phyloP scores from a whole-genome alignment of 2,329 filamentous ascomycete species.

The Cercospora sojina region DNA sequence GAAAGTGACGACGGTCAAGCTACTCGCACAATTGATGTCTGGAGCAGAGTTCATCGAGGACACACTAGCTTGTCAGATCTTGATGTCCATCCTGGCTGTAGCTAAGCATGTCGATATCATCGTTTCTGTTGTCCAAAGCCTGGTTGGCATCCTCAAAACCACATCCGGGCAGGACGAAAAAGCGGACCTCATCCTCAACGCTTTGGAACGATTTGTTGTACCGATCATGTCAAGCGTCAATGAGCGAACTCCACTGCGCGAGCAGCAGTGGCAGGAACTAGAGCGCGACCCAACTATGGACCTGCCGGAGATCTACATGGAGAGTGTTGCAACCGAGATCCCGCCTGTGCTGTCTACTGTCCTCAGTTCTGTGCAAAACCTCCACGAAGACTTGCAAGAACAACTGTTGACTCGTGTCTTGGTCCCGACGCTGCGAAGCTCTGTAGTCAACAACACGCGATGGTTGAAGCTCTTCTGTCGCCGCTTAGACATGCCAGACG shows the following conservation, averaged over 20 bases:
- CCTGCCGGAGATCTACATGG: constrained; percentile 30
- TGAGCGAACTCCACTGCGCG: constrained; percentile 36
- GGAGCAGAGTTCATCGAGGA: constrained; percentile 38
- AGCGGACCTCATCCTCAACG: constrained; percentile 25
- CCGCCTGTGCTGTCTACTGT: constrained; percentile 15
- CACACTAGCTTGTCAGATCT: constrained; percentile 33
- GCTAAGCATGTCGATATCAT: constrained; percentile 43
- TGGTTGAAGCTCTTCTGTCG: constrained; percentile 25
- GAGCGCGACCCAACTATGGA: constrained; percentile 19
- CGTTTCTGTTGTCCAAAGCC: constrained; percentile 36
- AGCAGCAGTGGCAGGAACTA: constrained; percentile 37
- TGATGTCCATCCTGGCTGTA: constrained; percentile 35
- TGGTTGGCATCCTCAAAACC: constrained; percentile 35
- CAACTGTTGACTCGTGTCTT: constrained; percentile 20
- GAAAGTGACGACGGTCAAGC: constrained; percentile 47
- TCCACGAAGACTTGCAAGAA: background rate
- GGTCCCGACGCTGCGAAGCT: constrained; percentile 20
- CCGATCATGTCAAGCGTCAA: constrained; percentile 40
- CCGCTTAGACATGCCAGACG: background rate
- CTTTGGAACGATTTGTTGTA: constrained; percentile 34
- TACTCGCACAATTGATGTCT: constrained; percentile 43
- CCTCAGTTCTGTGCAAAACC: constrained; percentile 7
- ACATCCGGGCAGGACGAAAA: constrained; percentile 15
- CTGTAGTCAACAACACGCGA: constrained; percentile 17
- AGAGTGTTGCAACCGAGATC: constrained; percentile 12